These are phyloP conservation scores for Ophiognomonia clavigignenti-juglandacearum DNA, from an alignment of 2,329 filamentous ascomycete genomes.

Conservation along the genomic window DNA sequence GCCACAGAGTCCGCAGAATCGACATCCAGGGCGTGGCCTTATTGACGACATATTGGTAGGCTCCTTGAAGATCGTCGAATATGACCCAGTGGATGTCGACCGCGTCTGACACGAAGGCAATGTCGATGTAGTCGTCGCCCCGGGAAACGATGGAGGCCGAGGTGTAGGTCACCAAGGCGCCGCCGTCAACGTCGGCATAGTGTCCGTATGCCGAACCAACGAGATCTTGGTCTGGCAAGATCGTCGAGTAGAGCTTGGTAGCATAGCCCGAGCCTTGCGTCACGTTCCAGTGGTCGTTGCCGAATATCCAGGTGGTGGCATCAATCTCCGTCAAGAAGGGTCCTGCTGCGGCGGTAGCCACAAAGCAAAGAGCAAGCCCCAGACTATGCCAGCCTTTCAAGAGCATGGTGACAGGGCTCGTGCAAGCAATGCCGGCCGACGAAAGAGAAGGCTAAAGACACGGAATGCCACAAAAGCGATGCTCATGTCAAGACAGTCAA, in stretches of 20 bases:
- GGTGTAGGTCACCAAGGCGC: conserved; percentile 41
- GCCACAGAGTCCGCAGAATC: conserved; percentile 45
- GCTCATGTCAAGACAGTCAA: not conserved
- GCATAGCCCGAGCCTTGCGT: conserved; percentile 22
- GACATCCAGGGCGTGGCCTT: conserved; percentile 40
- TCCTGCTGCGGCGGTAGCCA: not conserved
- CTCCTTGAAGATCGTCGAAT: conserved; percentile 40
- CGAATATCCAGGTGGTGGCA: conserved; percentile 26
- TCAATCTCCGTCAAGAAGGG: conserved; percentile 25
- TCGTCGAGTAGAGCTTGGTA: conserved; percentile 13
- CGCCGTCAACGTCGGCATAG: conserved; percentile 33
- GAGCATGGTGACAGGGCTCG: not conserved
- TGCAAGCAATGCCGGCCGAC: no score
- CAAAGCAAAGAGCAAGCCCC: not conserved
- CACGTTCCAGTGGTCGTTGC: conserved; percentile 26
- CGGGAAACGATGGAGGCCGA: conserved; percentile 35
- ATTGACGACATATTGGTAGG: conserved; percentile 53
- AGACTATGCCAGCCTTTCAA: not conserved
- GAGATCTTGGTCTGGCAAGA: conserved; percentile 24
- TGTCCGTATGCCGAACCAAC: conserved; percentile 27
- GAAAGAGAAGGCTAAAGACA: not conserved
- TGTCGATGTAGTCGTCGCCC: conserved; percentile 34
- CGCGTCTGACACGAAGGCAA: conserved; percentile 40
- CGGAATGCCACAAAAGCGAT: not conserved
- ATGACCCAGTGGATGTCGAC: conserved; percentile 50